Evolutionary conservation across 805 yeast genomes (phyloP).

Genomic region (Candida verbasci): DNA sequence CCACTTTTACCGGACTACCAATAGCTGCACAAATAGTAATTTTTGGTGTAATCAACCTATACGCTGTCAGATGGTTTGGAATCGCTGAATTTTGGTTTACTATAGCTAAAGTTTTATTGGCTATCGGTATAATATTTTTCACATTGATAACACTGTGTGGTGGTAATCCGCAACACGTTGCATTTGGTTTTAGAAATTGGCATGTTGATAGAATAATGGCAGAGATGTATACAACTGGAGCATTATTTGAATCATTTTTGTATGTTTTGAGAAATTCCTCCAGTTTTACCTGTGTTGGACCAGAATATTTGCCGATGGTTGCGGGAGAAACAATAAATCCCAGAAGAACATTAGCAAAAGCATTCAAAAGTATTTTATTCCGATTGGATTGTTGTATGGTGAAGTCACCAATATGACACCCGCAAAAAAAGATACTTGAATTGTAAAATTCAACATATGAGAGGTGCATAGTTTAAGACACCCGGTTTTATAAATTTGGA

Average conservation of each 20-base stretch:
- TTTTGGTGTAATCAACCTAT: constrained; percentile 23
- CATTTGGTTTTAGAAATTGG: constrained; percentile 35
- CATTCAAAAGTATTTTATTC: constrained; percentile 40
- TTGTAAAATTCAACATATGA: too few relatives aligned
- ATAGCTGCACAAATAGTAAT: constrained; percentile 26
- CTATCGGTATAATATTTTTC: constrained; percentile 31
- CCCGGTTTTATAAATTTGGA: too few relatives aligned
- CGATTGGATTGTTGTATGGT: too few relatives aligned
- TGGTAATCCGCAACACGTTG: constrained; percentile 30
- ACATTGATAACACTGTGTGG: constrained; percentile 34
- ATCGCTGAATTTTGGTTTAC: constrained; percentile 41
- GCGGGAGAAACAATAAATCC: constrained; percentile 43
- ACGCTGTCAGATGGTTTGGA: constrained; percentile 33
- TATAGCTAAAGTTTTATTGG: constrained; percentile 28
- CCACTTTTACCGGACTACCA: constrained; percentile 29
- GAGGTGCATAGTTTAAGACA: too few relatives aligned
- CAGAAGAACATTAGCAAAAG: constrained; percentile 34
- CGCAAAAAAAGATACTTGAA: too few relatives aligned
- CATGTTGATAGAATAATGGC: constrained; percentile 29
- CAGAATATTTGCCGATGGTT: constrained; percentile 42
- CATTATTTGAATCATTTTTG: constrained; percentile 38
- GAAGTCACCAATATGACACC: too few relatives aligned
- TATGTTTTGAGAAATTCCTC: constrained; percentile 21
- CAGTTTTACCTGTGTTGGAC: constrained; percentile 36
- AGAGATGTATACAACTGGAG: constrained; percentile 32